Evolutionary conservation across 345 rosid species (phyloP).

Genomic region (Clausena lansium): DNA sequence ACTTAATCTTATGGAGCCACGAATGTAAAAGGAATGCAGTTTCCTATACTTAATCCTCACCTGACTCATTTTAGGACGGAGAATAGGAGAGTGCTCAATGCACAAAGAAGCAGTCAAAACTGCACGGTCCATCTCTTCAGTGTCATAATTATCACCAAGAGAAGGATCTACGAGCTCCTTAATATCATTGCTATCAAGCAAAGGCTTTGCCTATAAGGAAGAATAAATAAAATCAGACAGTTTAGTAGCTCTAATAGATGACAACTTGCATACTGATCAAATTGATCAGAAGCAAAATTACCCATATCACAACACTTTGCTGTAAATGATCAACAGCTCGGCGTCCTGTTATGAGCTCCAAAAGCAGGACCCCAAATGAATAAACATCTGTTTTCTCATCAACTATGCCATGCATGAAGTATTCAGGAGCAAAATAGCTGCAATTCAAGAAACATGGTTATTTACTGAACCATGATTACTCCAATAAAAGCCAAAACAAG

Average conservation of each 20-base stretch:
- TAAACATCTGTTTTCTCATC: conserved; percentile 94
- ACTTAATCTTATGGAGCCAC: background rate
- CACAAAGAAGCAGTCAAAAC: conserved; percentile 79
- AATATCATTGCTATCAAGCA: conserved; percentile 52
- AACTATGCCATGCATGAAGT: conserved; percentile 89
- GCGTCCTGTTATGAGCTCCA: conserved; percentile 86
- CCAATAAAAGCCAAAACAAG: background rate
- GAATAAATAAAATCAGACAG: background rate
- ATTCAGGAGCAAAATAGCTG: conserved; percentile 94
- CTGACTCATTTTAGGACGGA: conserved; percentile 91
- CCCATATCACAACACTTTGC: conserved; percentile 82
- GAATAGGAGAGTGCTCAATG: conserved; percentile 71
- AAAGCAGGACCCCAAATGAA: conserved; percentile 83
- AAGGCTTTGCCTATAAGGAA: conserved; percentile 69
- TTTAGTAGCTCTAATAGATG: background rate
- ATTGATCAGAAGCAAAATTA: conserved; percentile 21
- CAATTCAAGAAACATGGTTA: conserved; percentile 14
- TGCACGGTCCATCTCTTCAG: conserved; percentile 64
- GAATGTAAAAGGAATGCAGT: background rate
- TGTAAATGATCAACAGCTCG: conserved; percentile 67
- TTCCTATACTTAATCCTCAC: conserved; percentile 30
- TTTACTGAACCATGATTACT: background rate
- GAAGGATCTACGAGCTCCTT: conserved; percentile 63
- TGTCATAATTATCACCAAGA: conserved; percentile 47
- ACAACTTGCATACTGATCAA: background rate